Base-by-base conservation (phyloP, 371 early-diverging fungal genomes). In the Blakeslea trispora region DNA sequence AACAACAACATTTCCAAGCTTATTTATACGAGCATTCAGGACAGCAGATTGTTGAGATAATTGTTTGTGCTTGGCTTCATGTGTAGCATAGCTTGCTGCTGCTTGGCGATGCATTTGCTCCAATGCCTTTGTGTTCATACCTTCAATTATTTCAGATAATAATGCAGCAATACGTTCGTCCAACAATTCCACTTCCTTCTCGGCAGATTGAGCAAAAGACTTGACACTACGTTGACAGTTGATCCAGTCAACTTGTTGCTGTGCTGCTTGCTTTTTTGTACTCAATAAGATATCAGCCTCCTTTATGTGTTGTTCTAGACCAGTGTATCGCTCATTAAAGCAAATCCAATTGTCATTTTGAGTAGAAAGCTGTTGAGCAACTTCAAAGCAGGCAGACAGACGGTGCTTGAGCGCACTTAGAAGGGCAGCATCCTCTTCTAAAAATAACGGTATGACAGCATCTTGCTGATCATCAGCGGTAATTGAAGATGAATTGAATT, bases 351-450 rank as follows among this genome's bases (percentile, higher is more conserved):
- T 61, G 0, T 39, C 42, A 13, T 42, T 40, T 23, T 40, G 23
- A 1, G 18, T 9, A 19, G 41, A 9, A 0, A 55, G 14, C 5
- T 34, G 8, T 4, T 28, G 6, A n/a, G 61, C 51, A 14, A 50
- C 50, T 37, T 57, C 57, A 14, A 19, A 17, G 24, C 57, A 57
- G 13, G 50, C 42, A 9, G 28, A 32, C 13, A 45, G 10, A 8
- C 50, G 45, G 5, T 50, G 39, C 7, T 22, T 31, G 5, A 59
- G 11, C 14, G 23, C 15, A 17, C 28, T 23, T 5, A 53, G 4
- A 11, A 61, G 28, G 0, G 49, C 41, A 1, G 48, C 40, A 49
- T 54, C 50, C 44, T 49, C 44, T 10, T 54, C 49, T 18, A 54
- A 49, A 34, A 54, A 60, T 9, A 17, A 15, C 39, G 55, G 55